A percentile compares a stretch with the other conserved stretches of the same genome.
phyloP scores from a whole-genome alignment of 129 eudicot genomes.

The Daucus carota region DH1_v3.0 NC_030387.2:5618501-5619000 shows the following conservation, averaged over 20 bases:
- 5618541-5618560: slow-evolving; percentile 48
- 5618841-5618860: too few species aligned
- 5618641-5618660: background rate
- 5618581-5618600: slow-evolving; percentile 14
- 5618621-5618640: background rate
- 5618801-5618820: too few species aligned
- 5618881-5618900: too few species aligned
- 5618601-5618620: background rate
- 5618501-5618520: slow-evolving; percentile 93
- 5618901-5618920: too few species aligned
- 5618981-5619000: too few species aligned
- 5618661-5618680: background rate
- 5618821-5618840: too few species aligned
- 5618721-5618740: background rate
- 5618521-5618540: slow-evolving; percentile 46
- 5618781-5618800: background rate
- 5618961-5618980: too few species aligned
- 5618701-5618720: background rate
- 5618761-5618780: background rate
- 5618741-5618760: background rate
- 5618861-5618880: too few species aligned
- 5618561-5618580: background rate
- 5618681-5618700: background rate
- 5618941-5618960: too few species aligned
- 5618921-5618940: too few species aligned